Percentiles rank a stretch among this genome's conserved stretches.
phyloP scores from a whole-genome alignment of 2,329 filamentous ascomycete genomes.

The Trichothecium sympodiale region DNA sequence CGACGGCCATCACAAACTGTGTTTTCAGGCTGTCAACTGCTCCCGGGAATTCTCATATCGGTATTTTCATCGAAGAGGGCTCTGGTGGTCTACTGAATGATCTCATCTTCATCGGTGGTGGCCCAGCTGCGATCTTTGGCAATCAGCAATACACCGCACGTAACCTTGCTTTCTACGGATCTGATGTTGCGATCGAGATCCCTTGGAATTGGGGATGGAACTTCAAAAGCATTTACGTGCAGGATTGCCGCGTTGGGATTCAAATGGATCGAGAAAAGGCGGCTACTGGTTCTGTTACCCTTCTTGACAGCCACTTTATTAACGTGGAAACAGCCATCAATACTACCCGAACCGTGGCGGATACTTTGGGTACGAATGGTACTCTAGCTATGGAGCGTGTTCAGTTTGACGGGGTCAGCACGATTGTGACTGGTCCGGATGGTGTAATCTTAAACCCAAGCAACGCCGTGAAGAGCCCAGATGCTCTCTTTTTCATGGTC shows the following conservation, averaged over 20 bases:
- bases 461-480: constrained; percentile 3
- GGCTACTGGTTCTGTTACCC: constrained; percentile 61
- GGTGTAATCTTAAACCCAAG: constrained; percentile 10
- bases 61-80: constrained; percentile 53
- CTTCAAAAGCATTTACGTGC: constrained; percentile 54
- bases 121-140: constrained; percentile 43
- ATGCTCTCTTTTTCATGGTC: constrained; percentile 16
- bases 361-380: constrained; percentile 24
- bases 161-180: constrained; percentile 54
- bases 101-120: constrained; percentile 59
- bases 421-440: constrained; percentile 11
- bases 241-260: constrained; percentile 53
- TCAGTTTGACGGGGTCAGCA: constrained; percentile 21
- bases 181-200: constrained; percentile 57
- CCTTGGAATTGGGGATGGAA: constrained; percentile 72
- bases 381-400: constrained; percentile 38
- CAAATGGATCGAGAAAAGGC: constrained; percentile 46
- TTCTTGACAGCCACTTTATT: constrained; percentile 62
- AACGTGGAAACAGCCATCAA: constrained; percentile 58
- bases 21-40: constrained; percentile 38
- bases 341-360: constrained; percentile 36
- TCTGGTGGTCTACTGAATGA: constrained; percentile 59
- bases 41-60: constrained; percentile 37
- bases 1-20: constrained; percentile 47
- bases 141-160: constrained; percentile 65